Evolutionary conservation across 768 basidiomycete genomes (phyloP).

Genomic region (Neoboletus subvelutipes): DNA sequence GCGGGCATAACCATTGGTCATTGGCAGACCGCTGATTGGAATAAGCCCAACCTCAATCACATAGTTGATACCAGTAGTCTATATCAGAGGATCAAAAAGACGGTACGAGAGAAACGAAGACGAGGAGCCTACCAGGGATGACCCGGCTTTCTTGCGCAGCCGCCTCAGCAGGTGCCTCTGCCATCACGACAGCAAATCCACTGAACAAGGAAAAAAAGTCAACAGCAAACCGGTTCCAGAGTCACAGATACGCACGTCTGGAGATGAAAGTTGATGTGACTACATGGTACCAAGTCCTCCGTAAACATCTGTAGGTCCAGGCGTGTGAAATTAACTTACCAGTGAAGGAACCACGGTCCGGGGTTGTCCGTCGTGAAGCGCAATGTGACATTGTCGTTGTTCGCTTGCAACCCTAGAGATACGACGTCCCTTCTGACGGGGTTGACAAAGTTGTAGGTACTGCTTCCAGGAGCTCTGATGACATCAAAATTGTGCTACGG

Average conservation of each 20-base stretch:
- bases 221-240: background rate
- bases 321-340: conserved; percentile 5
- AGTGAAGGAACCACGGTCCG: conserved; percentile 23
- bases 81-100: background rate
- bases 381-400: conserved; percentile 44
- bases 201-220: conserved; percentile 2
- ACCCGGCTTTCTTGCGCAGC: conserved; percentile 1
- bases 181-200: conserved; percentile 21
- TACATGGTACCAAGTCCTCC: background rate
- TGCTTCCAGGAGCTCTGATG: conserved; percentile 39
- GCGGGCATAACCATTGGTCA: too few species aligned
- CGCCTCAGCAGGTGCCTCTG: conserved; percentile 8
- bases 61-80: conserved; percentile 8
- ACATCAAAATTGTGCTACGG: conserved; percentile 42
- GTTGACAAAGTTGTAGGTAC: conserved; percentile 44
- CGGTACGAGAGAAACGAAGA: background rate
- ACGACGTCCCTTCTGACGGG: conserved; percentile 55
- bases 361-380: conserved; percentile 69
- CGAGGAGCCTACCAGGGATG: conserved; percentile 6
- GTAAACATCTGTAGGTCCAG: background rate
- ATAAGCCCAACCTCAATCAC: background rate
- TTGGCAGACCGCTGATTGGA: too few species aligned
- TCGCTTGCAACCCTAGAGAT: conserved; percentile 23
- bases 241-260: conserved; percentile 12
- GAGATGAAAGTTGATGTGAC: conserved; percentile 26